Evolutionary conservation across 176 grass and related monocot species (phyloP), one percentile per base, ranked within the genome.

Genomic region (Tillandsia fasciculata): DNA sequence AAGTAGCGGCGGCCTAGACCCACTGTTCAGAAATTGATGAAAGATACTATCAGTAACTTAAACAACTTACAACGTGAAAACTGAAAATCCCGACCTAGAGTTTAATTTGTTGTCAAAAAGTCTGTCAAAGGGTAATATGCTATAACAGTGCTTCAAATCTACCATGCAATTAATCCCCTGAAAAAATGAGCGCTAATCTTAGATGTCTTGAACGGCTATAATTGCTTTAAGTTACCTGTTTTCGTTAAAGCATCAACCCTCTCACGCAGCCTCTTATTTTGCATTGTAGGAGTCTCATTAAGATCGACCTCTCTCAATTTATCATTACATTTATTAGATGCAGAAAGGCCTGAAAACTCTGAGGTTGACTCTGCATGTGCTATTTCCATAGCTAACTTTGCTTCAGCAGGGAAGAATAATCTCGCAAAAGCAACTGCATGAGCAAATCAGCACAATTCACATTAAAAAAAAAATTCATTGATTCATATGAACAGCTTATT

Each of bases 341-440:
- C 71, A 70, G 68, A 9, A 70, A 93, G 64, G 67, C 72, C 77
- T 2, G 84, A 77, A 49, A 93, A 82, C 84, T 94, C 87, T 47
- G 74, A 75, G 70, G 84, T 94, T 49, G 53, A 29, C 12, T 88
- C 95, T 71, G 89, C 95, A 53, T 99, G 95, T 0, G 95, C 89
- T 29, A 93, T 99, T 86, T 93, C 78, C 94, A 99, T 99, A 48
- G 84, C 94, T 59, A 88, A 69, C 75, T 93, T 99, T 6, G 89
- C 94, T 83, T 99, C 94, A 29, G 79, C 72, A 81, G 94, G 94
- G 69, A 99, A 99, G 78, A 99, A 90, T 49, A 99, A 79, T 79
- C 82, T 99, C 15, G 94, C 90, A 72, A 86, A 88, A 66, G 90
- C 82, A 87, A 99, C 89, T 99, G 80, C 15, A 15, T 7, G 22